phyloP scores from a whole-genome alignment of 1,139 yeast genomes.

The Hanseniaspora gamundiae region DNA sequence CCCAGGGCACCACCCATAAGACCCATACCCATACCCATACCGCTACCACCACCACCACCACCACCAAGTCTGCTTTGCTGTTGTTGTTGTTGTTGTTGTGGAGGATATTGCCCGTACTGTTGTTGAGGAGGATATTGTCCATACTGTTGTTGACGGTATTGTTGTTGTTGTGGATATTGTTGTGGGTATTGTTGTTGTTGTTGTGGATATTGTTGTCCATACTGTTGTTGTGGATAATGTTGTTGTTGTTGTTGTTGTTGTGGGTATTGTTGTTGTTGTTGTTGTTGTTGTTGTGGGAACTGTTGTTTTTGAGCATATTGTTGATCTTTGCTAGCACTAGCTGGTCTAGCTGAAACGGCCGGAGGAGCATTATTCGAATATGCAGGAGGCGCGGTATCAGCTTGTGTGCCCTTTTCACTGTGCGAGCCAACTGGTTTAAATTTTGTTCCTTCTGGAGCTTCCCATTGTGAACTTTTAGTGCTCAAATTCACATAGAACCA shows the following conservation, averaged over 20 bases:
- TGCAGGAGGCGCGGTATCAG: slow-evolving; percentile 13
- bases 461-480: slow-evolving; percentile 86
- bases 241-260: slow-evolving; percentile 9
- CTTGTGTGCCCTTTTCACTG: slow-evolving; percentile 22
- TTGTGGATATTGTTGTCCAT: slow-evolving; percentile 1
- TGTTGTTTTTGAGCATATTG: slow-evolving; percentile 1
- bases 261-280: slow-evolving; percentile 3
- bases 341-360: slow-evolving; percentile 10
- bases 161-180: slow-evolving; percentile 10
- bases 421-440: slow-evolving; percentile 21
- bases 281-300: slow-evolving; percentile 4
- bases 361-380: slow-evolving; percentile 8
- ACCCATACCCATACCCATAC: slow-evolving; percentile 56
- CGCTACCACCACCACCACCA: slow-evolving; percentile 30
- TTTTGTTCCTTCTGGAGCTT: slow-evolving; percentile 54
- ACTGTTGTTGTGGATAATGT: slow-evolving; percentile 12
- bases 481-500: slow-evolving; percentile 65
- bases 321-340: no score
- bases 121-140: slow-evolving; percentile 11
- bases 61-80: slow-evolving; percentile 14
- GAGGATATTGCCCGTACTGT: slow-evolving; percentile 10
- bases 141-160: slow-evolving; percentile 11
- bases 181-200: slow-evolving; percentile 11
- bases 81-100: slow-evolving; percentile 17
- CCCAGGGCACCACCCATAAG: slow-evolving; percentile 56